Conservation (phyloP, 2,329 filamentous ascomycete species). For the Dothistroma septosporum region DNA sequence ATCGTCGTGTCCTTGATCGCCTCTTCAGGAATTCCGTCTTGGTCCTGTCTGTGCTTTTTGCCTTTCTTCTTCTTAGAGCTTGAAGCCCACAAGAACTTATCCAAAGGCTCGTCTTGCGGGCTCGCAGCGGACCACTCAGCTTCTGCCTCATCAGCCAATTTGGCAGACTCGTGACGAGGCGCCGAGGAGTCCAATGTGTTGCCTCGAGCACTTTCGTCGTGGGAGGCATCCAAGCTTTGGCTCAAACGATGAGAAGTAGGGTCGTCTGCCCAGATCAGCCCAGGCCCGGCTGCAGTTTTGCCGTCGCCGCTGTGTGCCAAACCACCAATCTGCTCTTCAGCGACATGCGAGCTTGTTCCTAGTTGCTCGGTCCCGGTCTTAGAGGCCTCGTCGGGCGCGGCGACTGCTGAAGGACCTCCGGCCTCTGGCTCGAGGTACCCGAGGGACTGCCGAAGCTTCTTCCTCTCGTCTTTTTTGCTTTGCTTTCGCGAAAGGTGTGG, state of each 20-base stretch:
- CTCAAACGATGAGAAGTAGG: too few species aligned
- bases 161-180: background rate
- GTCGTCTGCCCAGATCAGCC: too few species aligned
- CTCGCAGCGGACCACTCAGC: background rate
- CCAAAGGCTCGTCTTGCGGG: slow-evolving; percentile 1
- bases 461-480: slow-evolving; percentile 31
- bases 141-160: background rate
- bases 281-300: too few species aligned
- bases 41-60: slow-evolving; percentile 12
- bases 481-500: slow-evolving; percentile 6
- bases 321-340: background rate
- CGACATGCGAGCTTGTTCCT: background rate
- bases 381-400: background rate
- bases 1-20: background rate
- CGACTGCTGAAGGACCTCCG: background rate
- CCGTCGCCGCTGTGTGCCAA: too few species aligned
- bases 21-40: background rate
- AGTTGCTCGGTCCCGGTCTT: slow-evolving; percentile 14
- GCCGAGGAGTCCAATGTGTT: too few species aligned
- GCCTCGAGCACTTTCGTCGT: background rate
- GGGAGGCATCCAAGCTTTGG: too few species aligned
- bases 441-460: slow-evolving; percentile 1
- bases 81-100: slow-evolving; percentile 8
- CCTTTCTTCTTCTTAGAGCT: slow-evolving; percentile 21
- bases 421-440: slow-evolving; percentile 8